These are phyloP conservation scores for Xylaria scruposa DNA, from an alignment of 495 filamentous ascomycete species.

Conservation along the genomic window DNA sequence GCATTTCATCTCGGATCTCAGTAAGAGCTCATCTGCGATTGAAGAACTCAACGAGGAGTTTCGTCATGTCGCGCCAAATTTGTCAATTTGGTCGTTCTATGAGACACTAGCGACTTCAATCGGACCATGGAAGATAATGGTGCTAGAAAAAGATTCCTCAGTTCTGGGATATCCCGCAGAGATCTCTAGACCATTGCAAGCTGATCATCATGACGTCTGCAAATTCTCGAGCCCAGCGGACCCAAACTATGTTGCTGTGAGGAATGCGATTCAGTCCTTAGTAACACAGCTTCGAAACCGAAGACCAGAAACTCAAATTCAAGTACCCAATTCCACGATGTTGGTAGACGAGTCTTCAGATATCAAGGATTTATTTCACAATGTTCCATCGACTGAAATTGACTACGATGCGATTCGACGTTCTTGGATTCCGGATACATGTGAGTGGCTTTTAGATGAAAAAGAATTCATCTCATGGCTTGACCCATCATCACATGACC, in stretches of 20 bases:
- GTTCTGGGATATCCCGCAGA: slow-evolving; percentile 54
- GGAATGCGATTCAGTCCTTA: slow-evolving; percentile 45
- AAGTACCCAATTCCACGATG: background rate
- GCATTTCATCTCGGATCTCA: slow-evolving; percentile 54
- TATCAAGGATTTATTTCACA: slow-evolving; percentile 29
- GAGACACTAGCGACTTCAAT: slow-evolving; percentile 50
- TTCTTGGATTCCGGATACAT: slow-evolving; percentile 46
- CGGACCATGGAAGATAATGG: slow-evolving; percentile 39
- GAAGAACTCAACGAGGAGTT: slow-evolving; percentile 60
- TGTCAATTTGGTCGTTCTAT: slow-evolving; percentile 57
- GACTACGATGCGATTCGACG: slow-evolving; percentile 49
- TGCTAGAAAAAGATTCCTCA: slow-evolving; percentile 55
- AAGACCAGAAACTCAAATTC: slow-evolving; percentile 28
- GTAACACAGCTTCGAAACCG: slow-evolving; percentile 13
- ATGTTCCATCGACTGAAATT: slow-evolving; percentile 28
- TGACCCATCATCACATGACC: background rate
- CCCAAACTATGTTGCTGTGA: slow-evolving; percentile 48
- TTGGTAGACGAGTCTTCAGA: slow-evolving; percentile 29
- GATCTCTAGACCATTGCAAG: slow-evolving; percentile 47
- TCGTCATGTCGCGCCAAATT: slow-evolving; percentile 43
- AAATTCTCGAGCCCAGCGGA: slow-evolving; percentile 52
- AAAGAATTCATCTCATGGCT: slow-evolving; percentile 37
- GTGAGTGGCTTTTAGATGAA: slow-evolving; percentile 42
- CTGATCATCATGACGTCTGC: slow-evolving; percentile 57
- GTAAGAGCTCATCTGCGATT: slow-evolving; percentile 40